A percentile compares a stretch with the other conserved stretches of the same genome.
Evolutionary conservation across 202 grass and related monocot species (phyloP).

Genomic region (Eragrostis tef): DNA sequence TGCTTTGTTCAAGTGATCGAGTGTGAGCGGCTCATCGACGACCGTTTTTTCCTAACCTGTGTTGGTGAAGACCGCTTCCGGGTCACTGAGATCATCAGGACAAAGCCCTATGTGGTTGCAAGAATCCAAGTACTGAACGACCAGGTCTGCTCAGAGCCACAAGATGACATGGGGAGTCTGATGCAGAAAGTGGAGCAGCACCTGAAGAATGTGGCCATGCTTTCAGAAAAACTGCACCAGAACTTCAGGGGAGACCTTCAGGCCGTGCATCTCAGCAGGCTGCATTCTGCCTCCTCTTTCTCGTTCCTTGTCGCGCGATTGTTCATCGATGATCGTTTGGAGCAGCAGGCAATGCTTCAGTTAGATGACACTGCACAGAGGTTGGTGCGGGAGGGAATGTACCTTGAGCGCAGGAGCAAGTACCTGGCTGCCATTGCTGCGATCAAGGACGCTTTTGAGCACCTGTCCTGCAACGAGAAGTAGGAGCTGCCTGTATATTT

Average conservation of each 20-base stretch:
- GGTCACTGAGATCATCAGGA: slow-evolving; percentile 51
- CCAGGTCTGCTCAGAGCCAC: not conserved
- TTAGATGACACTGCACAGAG: slow-evolving; percentile 52
- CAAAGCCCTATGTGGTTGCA: slow-evolving; percentile 68
- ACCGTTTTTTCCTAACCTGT: slow-evolving; percentile 72
- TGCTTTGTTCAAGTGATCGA: slow-evolving; percentile 60
- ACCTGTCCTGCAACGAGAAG: slow-evolving; percentile 54
- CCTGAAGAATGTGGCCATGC: slow-evolving; percentile 51
- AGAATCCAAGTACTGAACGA: slow-evolving; percentile 51
- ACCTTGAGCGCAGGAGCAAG: slow-evolving; percentile 66
- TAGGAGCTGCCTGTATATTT: slow-evolving; percentile 2
- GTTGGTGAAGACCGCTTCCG: slow-evolving; percentile 65
- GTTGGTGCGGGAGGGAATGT: slow-evolving; percentile 52
- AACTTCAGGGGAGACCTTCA: slow-evolving; percentile 41
- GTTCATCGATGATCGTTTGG: slow-evolving; percentile 47
- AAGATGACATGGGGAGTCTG: slow-evolving; percentile 42
- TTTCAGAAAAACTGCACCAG: slow-evolving; percentile 59
- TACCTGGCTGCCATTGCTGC: slow-evolving; percentile 71
- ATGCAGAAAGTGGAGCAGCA: slow-evolving; percentile 54
- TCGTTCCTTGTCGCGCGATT: slow-evolving; percentile 56
- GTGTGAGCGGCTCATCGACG: slow-evolving; percentile 65
- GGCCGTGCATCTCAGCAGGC: slow-evolving; percentile 19
- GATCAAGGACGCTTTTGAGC: slow-evolving; percentile 63
- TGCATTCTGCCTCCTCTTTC: slow-evolving; percentile 47
- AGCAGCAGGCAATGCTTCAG: slow-evolving; percentile 65